phyloP scores from a whole-genome alignment of 306 rosid species.

The Fagus sylvatica region DNA sequence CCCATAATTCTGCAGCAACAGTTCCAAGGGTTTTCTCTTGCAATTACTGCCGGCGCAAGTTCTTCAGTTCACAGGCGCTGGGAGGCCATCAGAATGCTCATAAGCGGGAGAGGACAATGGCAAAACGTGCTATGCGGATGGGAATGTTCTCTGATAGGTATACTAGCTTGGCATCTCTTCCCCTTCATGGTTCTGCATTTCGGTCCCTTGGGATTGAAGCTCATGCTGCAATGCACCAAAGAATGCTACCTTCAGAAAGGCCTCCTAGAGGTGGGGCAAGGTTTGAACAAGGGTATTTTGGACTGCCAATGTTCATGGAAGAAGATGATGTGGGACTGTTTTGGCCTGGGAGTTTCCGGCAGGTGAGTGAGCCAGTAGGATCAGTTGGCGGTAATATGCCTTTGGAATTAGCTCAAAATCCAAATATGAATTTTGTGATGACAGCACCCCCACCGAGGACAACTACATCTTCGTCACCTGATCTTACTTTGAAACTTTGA shows the following conservation, averaged over 20 bases:
- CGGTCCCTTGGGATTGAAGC: slow-evolving; percentile 75
- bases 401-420: slow-evolving; percentile 27
- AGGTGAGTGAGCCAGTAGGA: slow-evolving; percentile 36
- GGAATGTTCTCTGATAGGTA: slow-evolving; percentile 66
- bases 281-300: slow-evolving; percentile 53
- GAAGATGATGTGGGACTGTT: slow-evolving; percentile 57
- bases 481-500: slow-evolving; percentile 81
- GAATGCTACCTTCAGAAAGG: slow-evolving; percentile 36
- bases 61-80: slow-evolving; percentile 89
- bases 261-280: slow-evolving; percentile 51
- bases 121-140: slow-evolving; percentile 78
- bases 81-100: slow-evolving; percentile 97
- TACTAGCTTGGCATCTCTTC: slow-evolving; percentile 77
- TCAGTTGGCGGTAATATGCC: slow-evolving; percentile 24
- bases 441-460: slow-evolving; percentile 37
- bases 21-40: slow-evolving; percentile 76
- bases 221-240: slow-evolving; percentile 68
- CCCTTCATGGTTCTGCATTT: slow-evolving; percentile 77
- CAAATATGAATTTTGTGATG: slow-evolving; percentile 34
- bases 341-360: slow-evolving; percentile 94
- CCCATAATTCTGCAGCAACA: slow-evolving; percentile 35
- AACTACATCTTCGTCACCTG: slow-evolving; percentile 50
- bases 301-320: slow-evolving; percentile 52
- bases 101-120: slow-evolving; percentile 89
- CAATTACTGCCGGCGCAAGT: slow-evolving; percentile 80